Conservation (phyloP, 495 filamentous ascomycete species). For the Podospora didyma region DNA sequence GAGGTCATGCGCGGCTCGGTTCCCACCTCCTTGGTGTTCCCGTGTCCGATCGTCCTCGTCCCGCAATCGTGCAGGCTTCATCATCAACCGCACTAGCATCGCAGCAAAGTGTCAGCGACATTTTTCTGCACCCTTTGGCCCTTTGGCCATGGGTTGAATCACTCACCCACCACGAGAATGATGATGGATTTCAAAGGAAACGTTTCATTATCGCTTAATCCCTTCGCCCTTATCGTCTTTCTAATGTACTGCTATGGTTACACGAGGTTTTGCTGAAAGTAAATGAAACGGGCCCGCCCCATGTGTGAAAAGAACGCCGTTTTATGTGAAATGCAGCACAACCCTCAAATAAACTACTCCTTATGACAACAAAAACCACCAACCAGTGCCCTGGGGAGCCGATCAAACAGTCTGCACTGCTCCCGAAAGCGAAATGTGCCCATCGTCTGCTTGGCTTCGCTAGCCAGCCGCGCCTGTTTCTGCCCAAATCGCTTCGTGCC, state of each 20-base stretch:
- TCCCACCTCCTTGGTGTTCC: constrained; percentile 19
- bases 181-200: background rate
- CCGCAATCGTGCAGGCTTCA: constrained; percentile 4
- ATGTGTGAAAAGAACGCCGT: constrained; percentile 4
- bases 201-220: background rate
- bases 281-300: constrained; percentile 11
- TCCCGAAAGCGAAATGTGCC: constrained; percentile 15
- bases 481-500: constrained; percentile 4
- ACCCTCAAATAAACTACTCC: background rate
- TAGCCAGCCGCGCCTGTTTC: constrained; percentile 5
- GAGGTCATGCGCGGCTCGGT: constrained; percentile 6
- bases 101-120: background rate
- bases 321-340: constrained; percentile 10
- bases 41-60: constrained; percentile 24
- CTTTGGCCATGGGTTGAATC: too few relatives aligned
- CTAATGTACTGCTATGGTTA: constrained; percentile 11
- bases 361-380: constrained; percentile 10
- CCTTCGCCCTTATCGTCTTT: background rate
- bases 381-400: constrained; percentile 19
- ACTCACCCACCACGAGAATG: background rate
- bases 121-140: background rate
- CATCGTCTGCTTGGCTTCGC: constrained; percentile 6
- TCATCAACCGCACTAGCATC: background rate
- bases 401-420: constrained; percentile 27
- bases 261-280: constrained; percentile 14